These are phyloP conservation scores for Panellus pusillus DNA, from an alignment of 768 basidiomycete species.

Conservation along the genomic window DNA sequence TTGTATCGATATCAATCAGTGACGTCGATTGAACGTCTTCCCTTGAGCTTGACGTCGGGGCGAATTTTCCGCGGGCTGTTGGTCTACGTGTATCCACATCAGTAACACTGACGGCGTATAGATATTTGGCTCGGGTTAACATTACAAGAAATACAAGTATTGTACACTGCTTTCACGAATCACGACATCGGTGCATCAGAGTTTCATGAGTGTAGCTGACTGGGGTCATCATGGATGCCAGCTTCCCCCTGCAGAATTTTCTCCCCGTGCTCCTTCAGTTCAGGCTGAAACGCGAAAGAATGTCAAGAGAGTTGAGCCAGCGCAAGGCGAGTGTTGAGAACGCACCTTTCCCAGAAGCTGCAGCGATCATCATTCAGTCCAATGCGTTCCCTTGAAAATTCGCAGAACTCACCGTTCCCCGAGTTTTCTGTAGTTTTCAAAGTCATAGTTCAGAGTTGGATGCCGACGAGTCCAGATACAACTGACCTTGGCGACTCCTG, in stretches of 20 bases:
- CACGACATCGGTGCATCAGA: background rate
- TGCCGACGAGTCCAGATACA: no score
- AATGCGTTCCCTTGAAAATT: background rate
- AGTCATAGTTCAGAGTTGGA: no score
- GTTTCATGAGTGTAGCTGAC: background rate
- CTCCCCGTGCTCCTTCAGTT: constrained; percentile 53
- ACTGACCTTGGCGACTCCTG: constrained; percentile 37
- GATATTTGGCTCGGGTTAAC: no score
- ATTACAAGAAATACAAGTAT: no score
- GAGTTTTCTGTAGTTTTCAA: constrained; percentile 33
- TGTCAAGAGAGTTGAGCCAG: background rate
- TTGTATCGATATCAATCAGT: no score
- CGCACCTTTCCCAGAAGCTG: constrained; percentile 37
- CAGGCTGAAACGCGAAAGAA: constrained; percentile 25
- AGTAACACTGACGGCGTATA: no score
- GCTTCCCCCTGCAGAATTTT: constrained; percentile 53
- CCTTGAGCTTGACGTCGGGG: no score
- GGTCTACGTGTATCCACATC: no score
- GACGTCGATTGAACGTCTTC: no score
- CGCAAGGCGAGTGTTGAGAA: background rate
- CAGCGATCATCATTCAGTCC: background rate
- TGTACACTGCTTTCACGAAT: no score
- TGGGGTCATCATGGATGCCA: constrained; percentile 30
- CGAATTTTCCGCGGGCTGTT: no score
- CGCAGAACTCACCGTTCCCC: constrained; percentile 40